phyloP scores from a whole-genome alignment of 768 basidiomycete species.

The Kwoniella newhampshirensis region DNA sequence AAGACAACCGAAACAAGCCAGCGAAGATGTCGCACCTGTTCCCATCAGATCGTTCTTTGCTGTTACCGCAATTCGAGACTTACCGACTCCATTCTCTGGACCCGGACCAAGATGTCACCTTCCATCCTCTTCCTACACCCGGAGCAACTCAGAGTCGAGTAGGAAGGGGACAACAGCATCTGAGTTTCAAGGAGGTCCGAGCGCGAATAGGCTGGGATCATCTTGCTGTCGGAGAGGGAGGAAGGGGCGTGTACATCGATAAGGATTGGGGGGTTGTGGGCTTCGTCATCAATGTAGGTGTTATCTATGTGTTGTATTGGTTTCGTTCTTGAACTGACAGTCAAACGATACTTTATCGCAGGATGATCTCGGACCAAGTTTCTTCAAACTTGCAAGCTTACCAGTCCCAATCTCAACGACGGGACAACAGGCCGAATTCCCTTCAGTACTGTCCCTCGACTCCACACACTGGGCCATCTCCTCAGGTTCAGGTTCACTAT shows the following conservation, averaged over 20 bases:
- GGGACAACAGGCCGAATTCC: slow-evolving; percentile 35
- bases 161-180: slow-evolving; percentile 22
- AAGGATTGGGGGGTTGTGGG: slow-evolving; percentile 41
- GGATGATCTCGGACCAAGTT: slow-evolving; percentile 29
- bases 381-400: slow-evolving; percentile 25
- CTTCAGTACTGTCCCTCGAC: slow-evolving; percentile 24
- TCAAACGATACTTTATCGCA: slow-evolving; percentile 1
- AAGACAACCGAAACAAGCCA: too few relatives aligned
- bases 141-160: slow-evolving; percentile 42
- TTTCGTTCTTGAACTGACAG: too few relatives aligned
- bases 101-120: slow-evolving; percentile 23
- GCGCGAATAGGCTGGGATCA: slow-evolving; percentile 47
- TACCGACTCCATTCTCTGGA: slow-evolving; percentile 45
- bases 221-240: slow-evolving; percentile 18
- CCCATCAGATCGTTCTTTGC: slow-evolving; percentile 28
- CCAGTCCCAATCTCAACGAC: slow-evolving; percentile 36
- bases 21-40: slow-evolving; percentile 40
- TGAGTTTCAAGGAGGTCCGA: slow-evolving; percentile 41
- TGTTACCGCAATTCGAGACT: slow-evolving; percentile 51
- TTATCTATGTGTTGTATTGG: neutral
- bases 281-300: slow-evolving; percentile 36
- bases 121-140: slow-evolving; percentile 28
- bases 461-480: slow-evolving; percentile 31
- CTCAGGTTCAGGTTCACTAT: slow-evolving; percentile 34
- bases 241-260: slow-evolving; percentile 42